Conservation (phyloP, 2,329 filamentous ascomycete species). For the Aspergillus ochraceoroseus region DNA sequence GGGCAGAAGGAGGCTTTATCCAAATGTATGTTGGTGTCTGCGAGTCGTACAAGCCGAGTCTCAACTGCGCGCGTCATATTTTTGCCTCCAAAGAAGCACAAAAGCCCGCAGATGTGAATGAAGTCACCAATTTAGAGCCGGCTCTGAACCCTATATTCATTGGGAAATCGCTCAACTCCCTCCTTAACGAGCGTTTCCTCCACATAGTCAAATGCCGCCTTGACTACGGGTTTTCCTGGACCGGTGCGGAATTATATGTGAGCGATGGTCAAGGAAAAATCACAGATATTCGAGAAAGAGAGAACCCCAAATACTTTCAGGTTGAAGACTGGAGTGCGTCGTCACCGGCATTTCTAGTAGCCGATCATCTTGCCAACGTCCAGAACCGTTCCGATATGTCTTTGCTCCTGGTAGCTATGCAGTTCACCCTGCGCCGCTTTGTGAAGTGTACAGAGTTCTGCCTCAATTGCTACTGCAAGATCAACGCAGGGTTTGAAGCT, state of each 20-base stretch:
- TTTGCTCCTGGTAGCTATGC: slow-evolving; percentile 59
- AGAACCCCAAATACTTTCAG: slow-evolving; percentile 17
- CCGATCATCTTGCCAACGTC: slow-evolving; percentile 48
- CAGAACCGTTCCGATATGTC: slow-evolving; percentile 39
- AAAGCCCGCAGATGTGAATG: background rate
- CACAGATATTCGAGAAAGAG: slow-evolving; percentile 10
- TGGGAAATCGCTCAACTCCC: slow-evolving; percentile 63
- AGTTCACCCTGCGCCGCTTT: slow-evolving; percentile 72
- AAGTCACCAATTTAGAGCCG: background rate
- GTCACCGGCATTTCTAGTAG: slow-evolving; percentile 43
- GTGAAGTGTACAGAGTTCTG: slow-evolving; percentile 81
- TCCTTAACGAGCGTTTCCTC: slow-evolving; percentile 63
- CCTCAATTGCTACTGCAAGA: slow-evolving; percentile 71
- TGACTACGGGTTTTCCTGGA: slow-evolving; percentile 57
- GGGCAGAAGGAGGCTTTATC: slow-evolving; percentile 21
- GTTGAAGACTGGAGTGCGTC: slow-evolving; percentile 25
- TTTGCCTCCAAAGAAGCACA: slow-evolving; percentile 47
- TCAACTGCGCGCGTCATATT: slow-evolving; percentile 49
- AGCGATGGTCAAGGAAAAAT: slow-evolving; percentile 44
- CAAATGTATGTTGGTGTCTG: slow-evolving; percentile 67
- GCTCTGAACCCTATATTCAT: slow-evolving; percentile 60
- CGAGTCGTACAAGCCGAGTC: slow-evolving; percentile 65
- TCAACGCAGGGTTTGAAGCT: slow-evolving; percentile 56
- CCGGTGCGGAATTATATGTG: slow-evolving; percentile 59
- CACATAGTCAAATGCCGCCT: slow-evolving; percentile 58